Base-by-base conservation (phyloP, 2,329 filamentous ascomycete species). In the Calonectria pteridis region DNA sequence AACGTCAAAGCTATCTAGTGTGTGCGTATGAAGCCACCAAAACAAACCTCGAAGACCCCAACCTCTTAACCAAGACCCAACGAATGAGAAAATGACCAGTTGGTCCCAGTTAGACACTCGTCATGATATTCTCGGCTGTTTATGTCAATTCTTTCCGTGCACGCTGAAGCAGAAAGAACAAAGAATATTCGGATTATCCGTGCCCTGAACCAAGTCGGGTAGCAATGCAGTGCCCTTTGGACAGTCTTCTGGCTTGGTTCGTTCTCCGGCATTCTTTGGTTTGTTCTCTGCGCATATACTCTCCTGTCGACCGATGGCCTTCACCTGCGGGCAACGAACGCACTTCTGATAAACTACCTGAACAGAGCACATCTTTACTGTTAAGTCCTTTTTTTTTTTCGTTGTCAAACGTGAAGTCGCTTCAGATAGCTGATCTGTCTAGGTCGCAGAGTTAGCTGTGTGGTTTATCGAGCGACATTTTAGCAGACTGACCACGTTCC, bases 141-240 rank as follows among this genome's bases (percentile, higher is more conserved):
- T 46, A 5, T 23, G 9, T 46, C 29, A 28, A 23, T 46, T 49
- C 10, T 31, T 23, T 33, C 11, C 14, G 4, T 23, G 26, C 11
- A 51, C 51, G 4, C 28, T 11, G 6, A 67, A 23, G 20, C 65
- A 67, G 51, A 67, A 67, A 23, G 7, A 14, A 26, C 65, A 67
- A 35, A 67, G 65, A 31, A 6, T 6, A 46, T 67, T 43, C 3
- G 65, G 65, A 28, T 67, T 67, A n/a, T 67, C 65, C 20, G 65
- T 67, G 6, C 65, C 65, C n/a, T 43, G 33, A 10, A 29, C 7
- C 26, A 58, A 7, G 18, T 67, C 65, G 16, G 49, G 49, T 14
- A 58, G 50, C 31, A 67, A n/a, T 1, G 55, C 3, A 7, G 55
- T 9, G 4, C 65, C 65, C 3, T 43, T 37, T 16, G 65, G 65